Conservation (phyloP, 1,284 basidiomycete species). For the Phylloporus gajari region DNA sequence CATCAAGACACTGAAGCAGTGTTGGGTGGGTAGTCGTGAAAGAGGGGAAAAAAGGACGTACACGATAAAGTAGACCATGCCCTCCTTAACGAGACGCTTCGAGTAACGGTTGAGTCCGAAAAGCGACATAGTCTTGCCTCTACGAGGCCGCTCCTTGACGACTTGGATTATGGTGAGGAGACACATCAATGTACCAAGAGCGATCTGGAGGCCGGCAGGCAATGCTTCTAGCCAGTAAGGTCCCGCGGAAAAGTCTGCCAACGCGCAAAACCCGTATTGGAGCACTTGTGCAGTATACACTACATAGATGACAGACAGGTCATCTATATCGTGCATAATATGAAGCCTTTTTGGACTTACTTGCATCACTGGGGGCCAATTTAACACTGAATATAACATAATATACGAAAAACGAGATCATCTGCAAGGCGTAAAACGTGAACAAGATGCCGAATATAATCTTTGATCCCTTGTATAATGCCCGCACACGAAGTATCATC, state of each 20-base stretch:
- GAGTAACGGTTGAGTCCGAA: background rate
- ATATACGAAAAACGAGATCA: background rate
- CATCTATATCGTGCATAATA: background rate
- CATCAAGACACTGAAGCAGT: background rate
- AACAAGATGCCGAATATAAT: background rate
- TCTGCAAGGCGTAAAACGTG: background rate
- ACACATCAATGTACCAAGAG: constrained; percentile 8
- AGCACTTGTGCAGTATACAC: background rate
- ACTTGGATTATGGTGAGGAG: background rate
- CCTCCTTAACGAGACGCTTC: background rate
- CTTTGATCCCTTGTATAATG: background rate
- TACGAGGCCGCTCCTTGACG: background rate
- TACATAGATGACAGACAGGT: background rate
- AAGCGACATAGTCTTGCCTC: background rate
- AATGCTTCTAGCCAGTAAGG: background rate
- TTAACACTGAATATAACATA: background rate
- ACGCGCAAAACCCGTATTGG: background rate
- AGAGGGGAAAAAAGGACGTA: background rate
- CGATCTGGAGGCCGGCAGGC: background rate
- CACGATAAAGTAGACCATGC: constrained; percentile 1
- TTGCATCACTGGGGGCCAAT: background rate
- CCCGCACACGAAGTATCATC: constrained; percentile 2
- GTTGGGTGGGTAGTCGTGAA: background rate
- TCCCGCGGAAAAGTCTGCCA: background rate
- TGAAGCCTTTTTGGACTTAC: background rate